Evolutionary conservation across 805 yeast genomes (phyloP).

Genomic region (Danielia reshetovae): DNA sequence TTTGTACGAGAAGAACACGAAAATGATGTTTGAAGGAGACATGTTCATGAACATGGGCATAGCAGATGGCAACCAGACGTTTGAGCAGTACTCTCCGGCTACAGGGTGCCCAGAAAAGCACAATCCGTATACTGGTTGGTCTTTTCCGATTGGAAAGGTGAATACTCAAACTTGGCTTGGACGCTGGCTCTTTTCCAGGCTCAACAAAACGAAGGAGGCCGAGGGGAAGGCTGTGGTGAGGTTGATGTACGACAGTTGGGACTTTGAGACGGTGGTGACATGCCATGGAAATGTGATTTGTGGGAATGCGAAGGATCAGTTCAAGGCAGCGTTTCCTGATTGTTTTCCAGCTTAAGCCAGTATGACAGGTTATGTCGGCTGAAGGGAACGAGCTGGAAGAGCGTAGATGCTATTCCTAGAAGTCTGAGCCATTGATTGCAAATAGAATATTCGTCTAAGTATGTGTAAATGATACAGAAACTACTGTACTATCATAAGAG

Average conservation of each 20-base stretch:
- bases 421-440: no score
- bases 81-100: slow-evolving; percentile 15
- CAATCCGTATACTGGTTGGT: slow-evolving; percentile 13
- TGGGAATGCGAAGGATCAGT: slow-evolving; percentile 26
- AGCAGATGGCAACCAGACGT: slow-evolving; percentile 3
- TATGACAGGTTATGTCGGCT: no score
- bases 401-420: no score
- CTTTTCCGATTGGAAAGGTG: slow-evolving; percentile 9
- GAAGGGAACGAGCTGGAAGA: no score
- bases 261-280: slow-evolving; percentile 47
- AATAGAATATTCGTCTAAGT: no score
- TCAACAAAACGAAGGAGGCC: neutral
- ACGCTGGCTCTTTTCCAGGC: neutral
- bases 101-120: slow-evolving; percentile 10
- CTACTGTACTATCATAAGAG: no score
- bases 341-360: no score
- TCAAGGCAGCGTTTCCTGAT: slow-evolving; percentile 7
- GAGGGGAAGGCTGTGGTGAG: slow-evolving; percentile 26
- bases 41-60: slow-evolving; percentile 10
- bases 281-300: slow-evolving; percentile 62
- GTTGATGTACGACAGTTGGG: slow-evolving; percentile 26
- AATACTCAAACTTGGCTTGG: slow-evolving; percentile 12
- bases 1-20: slow-evolving; percentile 9
- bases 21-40: slow-evolving; percentile 12
- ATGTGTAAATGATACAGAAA: no score